Evolutionary conservation across 257 asterid genomes (phyloP), one percentile per base, ranked within the genome.

Genomic region (Solanum ahanhuiri): DNA sequence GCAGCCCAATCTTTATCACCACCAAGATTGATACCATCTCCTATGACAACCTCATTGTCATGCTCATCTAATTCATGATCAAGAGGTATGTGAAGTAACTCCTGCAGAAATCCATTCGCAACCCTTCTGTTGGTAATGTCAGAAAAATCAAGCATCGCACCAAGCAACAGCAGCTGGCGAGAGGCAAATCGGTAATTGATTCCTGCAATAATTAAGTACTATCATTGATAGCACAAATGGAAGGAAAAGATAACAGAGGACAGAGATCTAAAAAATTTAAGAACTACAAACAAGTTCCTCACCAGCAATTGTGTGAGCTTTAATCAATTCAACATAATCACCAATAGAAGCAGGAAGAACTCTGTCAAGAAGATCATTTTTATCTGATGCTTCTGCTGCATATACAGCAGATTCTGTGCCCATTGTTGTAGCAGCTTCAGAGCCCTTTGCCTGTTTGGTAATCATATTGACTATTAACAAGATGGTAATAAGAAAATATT

Each of bases 1-100:
- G 92, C 90, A 87, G 99, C 97, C 99, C 99, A 96, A 90, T 92
- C 93, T 92, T 87, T 95, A 89, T 96, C 98, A 83, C 99, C 99
- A 82, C 99, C 99, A 83, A 96, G 91, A 93, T 88, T 95, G 88
- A 96, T 92, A 77, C 98, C 98, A 86, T 96, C 99, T 70, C 98
- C 98, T 43, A 93, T 92, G 89, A 95, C 92, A 15, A 93, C 90
- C 45, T 90, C 96, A 89, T 86, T 90, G 87, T 94, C 99, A 86
- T 87, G 91, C 83, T 94, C 98, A 91, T 96, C 99, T 86, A 92
- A 33, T 88, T 96, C 99, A 86, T 91, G 96, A 90, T 93, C 94
- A 45, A 91, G 90, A 83, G 95, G 91, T 86, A 83, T 94, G 91
- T 90, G 95, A 90, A 96, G 92, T 93, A 96, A 90, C 83, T 89